Percentiles rank a stretch among this genome's conserved stretches.
phyloP scores from a whole-genome alignment of 805 yeast species.

The Wickerhamomyces chambardii region DNA sequence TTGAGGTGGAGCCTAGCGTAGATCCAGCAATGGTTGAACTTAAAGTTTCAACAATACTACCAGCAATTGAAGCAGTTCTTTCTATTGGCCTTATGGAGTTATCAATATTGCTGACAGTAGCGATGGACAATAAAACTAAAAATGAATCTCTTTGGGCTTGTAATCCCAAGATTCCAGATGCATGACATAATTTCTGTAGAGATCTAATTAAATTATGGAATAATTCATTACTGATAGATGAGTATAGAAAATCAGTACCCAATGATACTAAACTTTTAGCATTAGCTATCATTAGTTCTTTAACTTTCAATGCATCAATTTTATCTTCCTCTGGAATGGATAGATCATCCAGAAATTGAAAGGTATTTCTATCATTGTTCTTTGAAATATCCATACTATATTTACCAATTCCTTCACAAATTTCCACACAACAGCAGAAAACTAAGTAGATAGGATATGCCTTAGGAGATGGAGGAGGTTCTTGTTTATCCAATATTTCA shows the following conservation, averaged over 20 bases:
- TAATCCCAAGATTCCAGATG: slow-evolving; percentile 68
- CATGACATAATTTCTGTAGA: slow-evolving; percentile 73
- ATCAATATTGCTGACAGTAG: slow-evolving; percentile 32
- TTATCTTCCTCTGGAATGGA: slow-evolving; percentile 5
- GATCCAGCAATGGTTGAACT: slow-evolving; percentile 4
- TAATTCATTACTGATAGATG: slow-evolving; percentile 60
- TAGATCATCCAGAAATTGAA: slow-evolving; percentile 7
- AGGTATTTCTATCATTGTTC: slow-evolving; percentile 6
- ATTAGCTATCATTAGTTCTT: slow-evolving; percentile 22
- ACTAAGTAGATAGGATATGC: slow-evolving; percentile 56
- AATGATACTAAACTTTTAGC: slow-evolving; percentile 32
- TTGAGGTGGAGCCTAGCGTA: slow-evolving; percentile 4
- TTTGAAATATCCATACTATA: slow-evolving; percentile 34
- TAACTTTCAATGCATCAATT: slow-evolving; percentile 6
- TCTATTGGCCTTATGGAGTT: slow-evolving; percentile 18
- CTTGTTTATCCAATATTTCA: slow-evolving; percentile 74
- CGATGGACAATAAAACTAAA: slow-evolving; percentile 32
- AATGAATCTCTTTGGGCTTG: slow-evolving; percentile 49
- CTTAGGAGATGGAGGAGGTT: slow-evolving; percentile 61
- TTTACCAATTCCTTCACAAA: slow-evolving; percentile 64
- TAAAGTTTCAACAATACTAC: slow-evolving; percentile 38
- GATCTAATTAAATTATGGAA: slow-evolving; percentile 65
- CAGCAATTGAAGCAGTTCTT: slow-evolving; percentile 36
- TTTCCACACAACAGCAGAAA: slow-evolving; percentile 37
- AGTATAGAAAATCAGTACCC: slow-evolving; percentile 45